phyloP scores from a whole-genome alignment of 495 filamentous ascomycete genomes.

The Aspergillus sclerotioniger region DNA sequence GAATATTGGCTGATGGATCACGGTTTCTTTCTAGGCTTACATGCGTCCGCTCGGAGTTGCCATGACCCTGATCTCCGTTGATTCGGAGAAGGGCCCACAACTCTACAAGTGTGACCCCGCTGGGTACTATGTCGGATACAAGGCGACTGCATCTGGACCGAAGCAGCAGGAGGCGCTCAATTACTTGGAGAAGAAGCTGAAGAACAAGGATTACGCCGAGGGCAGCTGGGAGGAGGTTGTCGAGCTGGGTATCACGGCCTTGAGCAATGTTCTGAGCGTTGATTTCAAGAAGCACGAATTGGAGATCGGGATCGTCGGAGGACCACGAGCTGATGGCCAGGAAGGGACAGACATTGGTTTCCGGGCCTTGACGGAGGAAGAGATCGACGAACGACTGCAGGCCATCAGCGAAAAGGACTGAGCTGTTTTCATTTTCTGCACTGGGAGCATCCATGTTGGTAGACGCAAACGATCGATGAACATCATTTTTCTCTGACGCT shows the following conservation, averaged over 20 bases:
- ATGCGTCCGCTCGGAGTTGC: slow-evolving; percentile 97
- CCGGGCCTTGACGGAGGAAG: slow-evolving; percentile 88
- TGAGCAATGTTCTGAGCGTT: slow-evolving; percentile 94
- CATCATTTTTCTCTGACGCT: slow-evolving; percentile 9
- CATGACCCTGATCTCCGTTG: slow-evolving; percentile 88
- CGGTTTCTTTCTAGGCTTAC: slow-evolving; percentile 65
- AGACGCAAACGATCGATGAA: slow-evolving; percentile 25
- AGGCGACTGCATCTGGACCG: slow-evolving; percentile 92
- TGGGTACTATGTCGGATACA: slow-evolving; percentile 97
- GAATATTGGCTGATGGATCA: slow-evolving; percentile 11
- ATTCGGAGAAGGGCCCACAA: slow-evolving; percentile 90
- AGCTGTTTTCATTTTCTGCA: slow-evolving; percentile 24
- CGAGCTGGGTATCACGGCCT: slow-evolving; percentile 87
- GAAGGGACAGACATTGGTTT: slow-evolving; percentile 76
- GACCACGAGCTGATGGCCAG: slow-evolving; percentile 71
- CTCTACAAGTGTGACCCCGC: slow-evolving; percentile 98
- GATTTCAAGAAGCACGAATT: slow-evolving; percentile 99
- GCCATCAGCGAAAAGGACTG: slow-evolving; percentile 98
- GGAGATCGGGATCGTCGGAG: slow-evolving; percentile 95
- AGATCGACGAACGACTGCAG: slow-evolving; percentile 97
- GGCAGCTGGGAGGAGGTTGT: slow-evolving; percentile 98
- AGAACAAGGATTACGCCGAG: slow-evolving; percentile 94
- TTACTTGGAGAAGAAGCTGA: slow-evolving; percentile 98
- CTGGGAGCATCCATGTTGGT: slow-evolving; percentile 14
- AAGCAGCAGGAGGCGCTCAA: slow-evolving; percentile 99